Base-by-base conservation (phyloP, 441 rosid genomes). In the Syzygium malaccense region DNA sequence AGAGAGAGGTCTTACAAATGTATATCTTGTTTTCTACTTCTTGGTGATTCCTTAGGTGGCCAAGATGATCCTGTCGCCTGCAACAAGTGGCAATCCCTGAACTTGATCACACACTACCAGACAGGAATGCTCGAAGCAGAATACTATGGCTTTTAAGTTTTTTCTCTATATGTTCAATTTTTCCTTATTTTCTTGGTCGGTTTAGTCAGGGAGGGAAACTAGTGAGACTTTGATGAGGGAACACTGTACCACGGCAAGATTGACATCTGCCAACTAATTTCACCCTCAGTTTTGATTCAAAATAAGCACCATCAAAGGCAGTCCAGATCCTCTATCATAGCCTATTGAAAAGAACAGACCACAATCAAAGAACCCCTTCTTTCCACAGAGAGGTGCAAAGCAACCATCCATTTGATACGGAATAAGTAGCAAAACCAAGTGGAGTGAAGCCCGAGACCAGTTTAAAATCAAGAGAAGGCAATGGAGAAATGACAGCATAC, bases 21-120 rank as follows among this genome's bases (percentile, higher is more conserved):
- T 62, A 93, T 92, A 41, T 92, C 93, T 17, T 89, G 93, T 84
- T 90, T 92, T 89, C 89, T 93, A 92, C 92, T 90, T 88, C 93
- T 93, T 87, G 97, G 92, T 58, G 94, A 91, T 88, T 93, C 96
- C 53, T 92, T 92, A 85, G 89, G 89, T 62, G 88, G 86, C 62
- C 55, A 88, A 85, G 95, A 92, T 86, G 93, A 92, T 85, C 93
- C 91, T 87, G 89, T 93, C 64, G 86, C 95, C 98, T 95, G 94
- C 89, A 89, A 60, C 15, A 55, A 55, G 86, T 32, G 78, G 13
- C n/a, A 49, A 54, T 68, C 28, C 57, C 58, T 58, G 49, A 64
- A 15, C 58, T 25, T 11, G 57, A 62, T 26, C 30, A 32, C 11
- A 19, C 30, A 87, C 57, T 12, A 85, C 62, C 62, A 85, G 18